Conservation (phyloP, 78 protist species). For the Dictyostelium capitatum region DNA sequence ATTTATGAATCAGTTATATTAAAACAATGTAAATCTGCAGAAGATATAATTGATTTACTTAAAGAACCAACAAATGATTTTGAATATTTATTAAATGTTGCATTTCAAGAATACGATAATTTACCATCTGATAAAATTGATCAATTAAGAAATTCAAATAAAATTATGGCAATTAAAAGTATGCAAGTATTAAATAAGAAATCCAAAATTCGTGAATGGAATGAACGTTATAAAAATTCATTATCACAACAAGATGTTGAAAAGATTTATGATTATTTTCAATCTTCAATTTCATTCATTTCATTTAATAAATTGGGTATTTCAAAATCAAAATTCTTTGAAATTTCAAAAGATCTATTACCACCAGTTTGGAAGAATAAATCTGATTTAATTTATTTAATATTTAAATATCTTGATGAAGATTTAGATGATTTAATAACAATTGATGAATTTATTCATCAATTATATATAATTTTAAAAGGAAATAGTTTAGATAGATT, state of each 20-base stretch:
- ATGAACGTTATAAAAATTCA: constrained; percentile 12
- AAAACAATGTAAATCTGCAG: constrained; percentile 21
- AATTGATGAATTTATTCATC: constrained; percentile 57
- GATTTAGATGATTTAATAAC: constrained; percentile 57
- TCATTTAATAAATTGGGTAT: constrained; percentile 44
- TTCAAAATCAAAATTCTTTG: constrained; percentile 7
- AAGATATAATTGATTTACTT: constrained; percentile 24
- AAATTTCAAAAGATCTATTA: constrained; percentile 31
- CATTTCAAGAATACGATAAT: constrained; percentile 40
- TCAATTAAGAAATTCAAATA: constrained; percentile 66
- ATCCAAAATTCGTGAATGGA: constrained; percentile 57
- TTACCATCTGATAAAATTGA: constrained; percentile 63
- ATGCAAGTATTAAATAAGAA: constrained; percentile 51
- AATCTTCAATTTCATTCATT: constrained; percentile 12
- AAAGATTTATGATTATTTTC: constrained; percentile 43
- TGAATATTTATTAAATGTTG: constrained; percentile 26
- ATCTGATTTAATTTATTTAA: constrained; percentile 12
- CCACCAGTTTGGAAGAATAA: constrained; percentile 38
- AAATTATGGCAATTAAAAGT: constrained; percentile 58
- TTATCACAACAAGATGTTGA: neutral
- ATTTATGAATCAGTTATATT: constrained; percentile 17
- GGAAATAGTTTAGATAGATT: constrained; percentile 37
- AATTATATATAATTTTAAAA: constrained; percentile 20
- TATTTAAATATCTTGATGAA: constrained; percentile 47
- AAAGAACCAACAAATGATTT: constrained; percentile 18